A percentile compares a stretch with the other conserved stretches of the same genome.
phyloP scores from a whole-genome alignment of 305 asterid genomes.

The Coffea humblotiana region DNA sequence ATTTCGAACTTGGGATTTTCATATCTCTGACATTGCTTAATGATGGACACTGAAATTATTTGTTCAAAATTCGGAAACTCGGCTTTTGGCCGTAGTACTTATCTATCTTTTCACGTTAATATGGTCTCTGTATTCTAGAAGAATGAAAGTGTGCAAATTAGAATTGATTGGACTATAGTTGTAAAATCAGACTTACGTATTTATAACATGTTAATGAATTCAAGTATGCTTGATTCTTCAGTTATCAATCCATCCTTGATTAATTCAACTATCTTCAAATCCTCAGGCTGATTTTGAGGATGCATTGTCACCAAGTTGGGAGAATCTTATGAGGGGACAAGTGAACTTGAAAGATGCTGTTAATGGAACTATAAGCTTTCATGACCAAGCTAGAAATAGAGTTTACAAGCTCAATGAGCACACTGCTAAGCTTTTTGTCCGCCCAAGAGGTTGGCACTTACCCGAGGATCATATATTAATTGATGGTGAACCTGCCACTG shows the following conservation, averaged over 20 bases:
- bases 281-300: constrained; percentile 72
- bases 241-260: not conserved
- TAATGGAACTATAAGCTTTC: constrained; percentile 68
- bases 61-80: not conserved
- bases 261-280: not conserved
- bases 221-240: not conserved
- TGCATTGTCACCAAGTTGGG: constrained; percentile 92
- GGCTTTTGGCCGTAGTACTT: not conserved
- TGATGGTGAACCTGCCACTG: constrained; percentile 87
- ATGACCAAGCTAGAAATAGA: constrained; percentile 69
- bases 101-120: too few relatives aligned
- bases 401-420: constrained; percentile 67
- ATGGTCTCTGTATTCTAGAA: too few relatives aligned
- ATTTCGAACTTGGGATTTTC: not conserved
- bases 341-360: constrained; percentile 82
- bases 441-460: constrained; percentile 97
- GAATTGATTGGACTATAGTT: too few relatives aligned
- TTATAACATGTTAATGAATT: not conserved
- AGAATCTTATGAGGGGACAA: constrained; percentile 81
- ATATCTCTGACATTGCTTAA: too few relatives aligned
- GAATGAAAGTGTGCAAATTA: too few relatives aligned
- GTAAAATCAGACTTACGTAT: too few relatives aligned
- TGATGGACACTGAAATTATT: not conserved
- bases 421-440: constrained; percentile 87
- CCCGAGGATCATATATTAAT: constrained; percentile 88